phyloP scores from a whole-genome alignment of 345 rosid species.

The Toxicodendron radicans region DNA sequence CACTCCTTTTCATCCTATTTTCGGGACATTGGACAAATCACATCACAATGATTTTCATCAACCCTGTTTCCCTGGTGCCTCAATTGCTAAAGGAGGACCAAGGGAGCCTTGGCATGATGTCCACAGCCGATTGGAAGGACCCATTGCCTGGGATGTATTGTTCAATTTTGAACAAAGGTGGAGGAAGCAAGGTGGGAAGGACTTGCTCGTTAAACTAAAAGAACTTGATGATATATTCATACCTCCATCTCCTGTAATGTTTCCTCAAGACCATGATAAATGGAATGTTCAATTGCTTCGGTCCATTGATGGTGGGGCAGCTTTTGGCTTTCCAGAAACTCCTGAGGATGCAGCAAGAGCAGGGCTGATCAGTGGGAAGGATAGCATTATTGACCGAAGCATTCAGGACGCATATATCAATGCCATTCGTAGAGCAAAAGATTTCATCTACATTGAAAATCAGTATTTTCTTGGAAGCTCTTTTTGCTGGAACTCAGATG shows the following conservation, averaged over 20 bases:
- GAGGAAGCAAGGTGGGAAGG: conserved; percentile 47
- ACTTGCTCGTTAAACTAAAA: conserved; percentile 25
- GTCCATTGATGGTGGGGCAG: conserved; percentile 52
- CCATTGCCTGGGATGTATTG: conserved; percentile 48
- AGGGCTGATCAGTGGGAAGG: conserved; percentile 42
- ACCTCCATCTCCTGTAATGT: conserved; percentile 27
- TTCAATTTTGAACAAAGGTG: conserved; percentile 54
- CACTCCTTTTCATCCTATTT: conserved; percentile 43
- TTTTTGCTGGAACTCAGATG: conserved; percentile 33
- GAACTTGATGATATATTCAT: conserved; percentile 24
- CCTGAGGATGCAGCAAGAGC: conserved; percentile 33
- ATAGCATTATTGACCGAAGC: conserved; percentile 40
- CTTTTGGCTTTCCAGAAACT: conserved; percentile 37
- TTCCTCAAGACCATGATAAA: conserved; percentile 30
- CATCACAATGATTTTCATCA: conserved; percentile 46
- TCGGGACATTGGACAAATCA: conserved; percentile 33
- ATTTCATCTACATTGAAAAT: conserved; percentile 49
- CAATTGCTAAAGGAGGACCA: conserved; percentile 45
- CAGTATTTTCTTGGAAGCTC: conserved; percentile 55
- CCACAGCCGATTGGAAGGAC: conserved; percentile 49
- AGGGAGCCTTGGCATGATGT: conserved; percentile 60
- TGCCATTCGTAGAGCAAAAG: conserved; percentile 48
- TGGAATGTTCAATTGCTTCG: conserved; percentile 53
- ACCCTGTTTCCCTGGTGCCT: conserved; percentile 36
- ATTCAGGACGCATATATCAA: conserved; percentile 52